phyloP scores from a whole-genome alignment of 2,329 filamentous ascomycete genomes.

The Aphanoascus verrucosus region DNA sequence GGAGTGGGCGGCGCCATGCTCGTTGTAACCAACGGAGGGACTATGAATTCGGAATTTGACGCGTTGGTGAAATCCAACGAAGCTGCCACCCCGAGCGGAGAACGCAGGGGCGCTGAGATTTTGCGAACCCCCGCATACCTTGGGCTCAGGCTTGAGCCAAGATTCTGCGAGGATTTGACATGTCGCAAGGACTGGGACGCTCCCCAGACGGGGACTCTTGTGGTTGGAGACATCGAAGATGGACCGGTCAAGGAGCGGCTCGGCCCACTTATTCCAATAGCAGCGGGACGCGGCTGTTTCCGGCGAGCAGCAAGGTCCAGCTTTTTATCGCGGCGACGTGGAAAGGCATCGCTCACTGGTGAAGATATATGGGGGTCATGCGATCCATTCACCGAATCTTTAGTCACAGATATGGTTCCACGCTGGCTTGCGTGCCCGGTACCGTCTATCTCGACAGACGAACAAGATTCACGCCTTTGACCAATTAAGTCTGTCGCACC shows the following conservation, averaged over 20 bases:
- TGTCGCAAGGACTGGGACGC: conserved; percentile 35
- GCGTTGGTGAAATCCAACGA: conserved; percentile 35
- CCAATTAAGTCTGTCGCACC: neutral
- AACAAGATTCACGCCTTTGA: neutral
- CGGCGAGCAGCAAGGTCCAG: conserved; percentile 38
- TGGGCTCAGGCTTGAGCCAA: conserved; percentile 25
- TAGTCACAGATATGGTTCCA: neutral
- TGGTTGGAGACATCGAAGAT: conserved; percentile 35
- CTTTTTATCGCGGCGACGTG: conserved; percentile 26
- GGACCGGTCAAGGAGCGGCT: conserved; percentile 19
- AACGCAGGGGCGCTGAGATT: conserved; percentile 36
- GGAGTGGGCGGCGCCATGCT: conserved; percentile 35
- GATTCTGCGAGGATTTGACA: conserved; percentile 37
- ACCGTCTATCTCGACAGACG: neutral
- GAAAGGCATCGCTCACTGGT: neutral
- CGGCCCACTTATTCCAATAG: conserved; percentile 31
- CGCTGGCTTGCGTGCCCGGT: neutral
- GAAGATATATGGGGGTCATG: neutral
- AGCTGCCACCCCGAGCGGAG: conserved; percentile 37
- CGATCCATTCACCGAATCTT: neutral
- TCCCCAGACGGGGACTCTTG: conserved; percentile 25
- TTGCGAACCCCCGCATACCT: conserved; percentile 37
- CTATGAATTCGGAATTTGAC: conserved; percentile 27
- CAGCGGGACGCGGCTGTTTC: conserved; percentile 38
- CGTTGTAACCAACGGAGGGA: conserved; percentile 26